A percentile compares a stretch with the other conserved stretches of the same genome.
phyloP scores from a whole-genome alignment of 306 rosid species.

The Bauhinia variegata region DNA sequence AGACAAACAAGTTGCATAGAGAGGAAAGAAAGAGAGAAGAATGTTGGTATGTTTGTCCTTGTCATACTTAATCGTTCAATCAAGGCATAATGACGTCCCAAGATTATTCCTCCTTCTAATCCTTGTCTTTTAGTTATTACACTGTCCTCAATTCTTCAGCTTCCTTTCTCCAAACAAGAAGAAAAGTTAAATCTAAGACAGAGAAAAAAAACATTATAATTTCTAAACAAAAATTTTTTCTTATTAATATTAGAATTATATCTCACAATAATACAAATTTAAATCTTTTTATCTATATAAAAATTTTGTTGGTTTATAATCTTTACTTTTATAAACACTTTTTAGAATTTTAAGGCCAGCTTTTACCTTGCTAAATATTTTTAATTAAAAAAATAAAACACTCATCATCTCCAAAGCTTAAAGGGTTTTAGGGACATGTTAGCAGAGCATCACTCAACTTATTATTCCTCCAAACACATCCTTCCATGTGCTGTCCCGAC shows the following conservation, averaged over 20 bases:
- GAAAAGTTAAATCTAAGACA: constrained; percentile 36
- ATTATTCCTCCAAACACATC: constrained; percentile 84
- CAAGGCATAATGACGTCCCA: constrained; percentile 54
- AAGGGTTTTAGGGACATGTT: constrained; percentile 50
- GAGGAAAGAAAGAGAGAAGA: constrained; percentile 45
- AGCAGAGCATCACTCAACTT: constrained; percentile 58
- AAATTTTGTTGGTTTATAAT: no score
- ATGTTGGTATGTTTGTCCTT: constrained; percentile 76
- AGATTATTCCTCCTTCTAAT: constrained; percentile 50
- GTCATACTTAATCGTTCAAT: constrained; percentile 68
- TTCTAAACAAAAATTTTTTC: no score
- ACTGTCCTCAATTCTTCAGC: constrained; percentile 51
- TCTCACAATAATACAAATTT: no score
- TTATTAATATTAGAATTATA: no score
- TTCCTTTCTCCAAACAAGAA: constrained; percentile 48
- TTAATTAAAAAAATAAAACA: no score
- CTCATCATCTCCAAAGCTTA: constrained; percentile 46
- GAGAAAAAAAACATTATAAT: constrained; percentile 23
- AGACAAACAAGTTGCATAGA: constrained; percentile 63
- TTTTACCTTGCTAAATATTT: no score
- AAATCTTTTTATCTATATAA: no score
- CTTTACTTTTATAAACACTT: no score
- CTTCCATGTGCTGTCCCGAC: constrained; percentile 83
- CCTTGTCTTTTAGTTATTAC: constrained; percentile 52
- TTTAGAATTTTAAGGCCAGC: no score